Evolutionary conservation across 305 asterid genomes (phyloP).

Genomic region (Lippia alba): DNA sequence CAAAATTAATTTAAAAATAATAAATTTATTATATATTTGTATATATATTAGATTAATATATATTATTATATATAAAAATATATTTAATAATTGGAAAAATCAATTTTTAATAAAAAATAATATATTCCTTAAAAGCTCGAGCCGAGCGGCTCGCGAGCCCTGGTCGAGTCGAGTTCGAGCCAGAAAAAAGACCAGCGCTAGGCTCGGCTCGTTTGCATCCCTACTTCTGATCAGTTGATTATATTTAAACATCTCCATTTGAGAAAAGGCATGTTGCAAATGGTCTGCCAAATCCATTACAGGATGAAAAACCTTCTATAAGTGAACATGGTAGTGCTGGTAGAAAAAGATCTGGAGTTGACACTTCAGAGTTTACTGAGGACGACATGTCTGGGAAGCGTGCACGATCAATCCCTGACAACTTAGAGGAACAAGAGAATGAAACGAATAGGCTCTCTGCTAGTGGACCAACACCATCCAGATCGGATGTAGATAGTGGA

Average conservation of each 20-base stretch:
- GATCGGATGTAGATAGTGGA: slow-evolving; percentile 69
- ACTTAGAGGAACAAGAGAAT: slow-evolving; percentile 53
- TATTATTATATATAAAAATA: too few relatives aligned
- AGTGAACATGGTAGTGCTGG: slow-evolving; percentile 47
- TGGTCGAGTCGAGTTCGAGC: too few relatives aligned
- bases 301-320: slow-evolving; percentile 71
- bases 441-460: slow-evolving; percentile 50
- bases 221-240: slow-evolving; percentile 13
- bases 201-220: too few relatives aligned
- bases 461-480: slow-evolving; percentile 47
- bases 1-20: too few relatives aligned
- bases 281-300: slow-evolving; percentile 42
- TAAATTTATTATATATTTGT: too few relatives aligned
- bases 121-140: too few relatives aligned
- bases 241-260: slow-evolving; percentile 26
- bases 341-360: slow-evolving; percentile 72
- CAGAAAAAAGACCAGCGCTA: too few relatives aligned
- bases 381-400: slow-evolving; percentile 76
- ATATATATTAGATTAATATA: too few relatives aligned
- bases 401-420: slow-evolving; percentile 53
- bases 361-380: slow-evolving; percentile 50
- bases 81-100: too few relatives aligned
- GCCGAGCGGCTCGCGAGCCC: too few relatives aligned
- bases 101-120: too few relatives aligned
- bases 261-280: slow-evolving; percentile 20